Conservation (phyloP, 1,284 basidiomycete species). For the Trichosporon sp. region DNA sequence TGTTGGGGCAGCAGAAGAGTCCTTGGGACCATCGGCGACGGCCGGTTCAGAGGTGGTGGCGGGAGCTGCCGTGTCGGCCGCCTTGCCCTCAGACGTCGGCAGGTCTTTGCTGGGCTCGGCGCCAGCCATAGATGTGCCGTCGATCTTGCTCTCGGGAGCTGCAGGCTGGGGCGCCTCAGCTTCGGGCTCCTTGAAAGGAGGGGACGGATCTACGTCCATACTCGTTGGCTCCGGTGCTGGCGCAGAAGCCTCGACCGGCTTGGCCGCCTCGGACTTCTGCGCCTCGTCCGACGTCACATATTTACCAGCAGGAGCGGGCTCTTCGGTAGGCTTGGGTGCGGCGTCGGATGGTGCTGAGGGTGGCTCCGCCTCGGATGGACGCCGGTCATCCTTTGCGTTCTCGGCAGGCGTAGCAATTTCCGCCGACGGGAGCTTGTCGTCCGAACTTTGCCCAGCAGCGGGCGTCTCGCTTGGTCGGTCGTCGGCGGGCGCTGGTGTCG, state of each 20-base stretch:
- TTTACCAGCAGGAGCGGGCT: background rate
- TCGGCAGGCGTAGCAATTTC: background rate
- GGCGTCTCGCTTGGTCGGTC: background rate
- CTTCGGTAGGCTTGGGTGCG: background rate
- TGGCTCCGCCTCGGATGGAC: background rate
- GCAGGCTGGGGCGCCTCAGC: background rate
- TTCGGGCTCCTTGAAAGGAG: background rate
- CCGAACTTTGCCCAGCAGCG: background rate
- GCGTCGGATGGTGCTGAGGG: no score
- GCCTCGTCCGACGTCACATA: background rate
- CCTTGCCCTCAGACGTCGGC: background rate
- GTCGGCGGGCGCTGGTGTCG: background rate
- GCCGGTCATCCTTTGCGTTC: background rate
- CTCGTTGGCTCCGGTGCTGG: background rate
- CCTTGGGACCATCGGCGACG: background rate
- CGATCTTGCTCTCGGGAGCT: background rate
- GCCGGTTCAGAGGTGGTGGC: background rate
- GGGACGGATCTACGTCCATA: background rate
- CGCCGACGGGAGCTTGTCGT: background rate
- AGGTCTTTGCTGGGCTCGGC: background rate
- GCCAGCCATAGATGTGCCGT: background rate
- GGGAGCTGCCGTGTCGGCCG: background rate
- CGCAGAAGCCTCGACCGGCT: background rate
- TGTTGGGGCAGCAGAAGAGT: background rate
- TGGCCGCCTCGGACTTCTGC: background rate